These are phyloP conservation scores for Biancaea sappan DNA, from an alignment of 306 rosid genomes.

Conservation along the genomic window DNA sequence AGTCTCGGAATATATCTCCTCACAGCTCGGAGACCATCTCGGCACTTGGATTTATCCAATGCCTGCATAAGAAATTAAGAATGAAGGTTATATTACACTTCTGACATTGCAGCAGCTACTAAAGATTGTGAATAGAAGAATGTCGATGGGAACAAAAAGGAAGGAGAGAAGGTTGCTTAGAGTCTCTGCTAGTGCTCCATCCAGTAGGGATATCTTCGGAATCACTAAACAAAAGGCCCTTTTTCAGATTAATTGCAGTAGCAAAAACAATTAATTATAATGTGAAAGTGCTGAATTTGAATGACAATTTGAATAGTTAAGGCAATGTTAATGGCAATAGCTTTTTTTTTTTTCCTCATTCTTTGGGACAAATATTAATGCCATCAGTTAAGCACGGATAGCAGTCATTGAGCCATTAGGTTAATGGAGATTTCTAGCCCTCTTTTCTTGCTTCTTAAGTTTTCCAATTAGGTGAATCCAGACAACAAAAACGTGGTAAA, in stretches of 20 bases:
- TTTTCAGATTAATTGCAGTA: constrained; percentile 8
- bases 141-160: neutral
- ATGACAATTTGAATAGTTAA: neutral
- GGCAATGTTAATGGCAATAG: constrained; percentile 6
- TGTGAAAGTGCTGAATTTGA: neutral
- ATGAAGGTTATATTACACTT: constrained; percentile 14
- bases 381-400: neutral
- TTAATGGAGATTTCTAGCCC: neutral
- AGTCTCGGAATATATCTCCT: constrained; percentile 80
- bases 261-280: constrained; percentile 4
- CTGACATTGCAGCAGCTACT: neutral
- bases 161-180: neutral
- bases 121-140: neutral
- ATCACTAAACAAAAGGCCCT: neutral
- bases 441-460: neutral
- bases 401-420: neutral
- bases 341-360: no score
- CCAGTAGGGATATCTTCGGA: neutral
- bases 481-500: neutral
- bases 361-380: no score
- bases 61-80: constrained; percentile 55
- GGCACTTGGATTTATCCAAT: constrained; percentile 87
- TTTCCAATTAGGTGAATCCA: neutral
- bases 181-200: neutral
- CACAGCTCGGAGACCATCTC: constrained; percentile 88